Evolutionary conservation across 1,284 basidiomycete species (phyloP).

Genomic region (Irpex sp.): DNA sequence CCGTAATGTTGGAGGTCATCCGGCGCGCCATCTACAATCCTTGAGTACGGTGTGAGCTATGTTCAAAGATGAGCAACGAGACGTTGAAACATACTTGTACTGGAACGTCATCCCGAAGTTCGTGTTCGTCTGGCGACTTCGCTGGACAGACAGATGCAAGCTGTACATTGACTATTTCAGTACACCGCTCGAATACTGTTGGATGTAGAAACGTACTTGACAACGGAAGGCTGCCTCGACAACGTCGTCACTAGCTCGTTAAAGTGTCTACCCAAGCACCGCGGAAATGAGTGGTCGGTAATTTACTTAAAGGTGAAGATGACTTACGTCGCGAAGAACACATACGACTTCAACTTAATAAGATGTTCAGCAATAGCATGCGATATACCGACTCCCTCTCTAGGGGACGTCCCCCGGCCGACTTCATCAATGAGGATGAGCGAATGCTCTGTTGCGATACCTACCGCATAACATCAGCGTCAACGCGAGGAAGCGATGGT

Average conservation of each 20-base stretch:
- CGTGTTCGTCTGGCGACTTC: constrained; percentile 45
- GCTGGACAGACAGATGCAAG: constrained; percentile 78
- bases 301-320: neutral
- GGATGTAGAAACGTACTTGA: constrained; percentile 51
- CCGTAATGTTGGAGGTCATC: constrained; percentile 66
- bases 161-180: constrained; percentile 36
- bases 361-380: constrained; percentile 91
- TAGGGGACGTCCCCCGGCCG: constrained; percentile 82
- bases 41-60: constrained; percentile 18
- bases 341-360: constrained; percentile 73
- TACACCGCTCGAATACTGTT: neutral
- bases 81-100: constrained; percentile 55
- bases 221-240: constrained; percentile 66
- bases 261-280: constrained; percentile 58
- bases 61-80: neutral
- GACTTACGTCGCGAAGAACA: constrained; percentile 86
- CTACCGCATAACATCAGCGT: constrained; percentile 34
- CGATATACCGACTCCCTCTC: constrained; percentile 86
- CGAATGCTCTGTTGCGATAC: constrained; percentile 69
- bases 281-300: no score
- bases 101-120: constrained; percentile 73
- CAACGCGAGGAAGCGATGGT: neutral
- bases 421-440: constrained; percentile 91
- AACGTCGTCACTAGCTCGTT: constrained; percentile 65
- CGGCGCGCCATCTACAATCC: constrained; percentile 64